These are phyloP conservation scores for Lasiodiplodia theobromae DNA, from an alignment of 2,329 filamentous ascomycete species.

Conservation along the genomic window DNA sequence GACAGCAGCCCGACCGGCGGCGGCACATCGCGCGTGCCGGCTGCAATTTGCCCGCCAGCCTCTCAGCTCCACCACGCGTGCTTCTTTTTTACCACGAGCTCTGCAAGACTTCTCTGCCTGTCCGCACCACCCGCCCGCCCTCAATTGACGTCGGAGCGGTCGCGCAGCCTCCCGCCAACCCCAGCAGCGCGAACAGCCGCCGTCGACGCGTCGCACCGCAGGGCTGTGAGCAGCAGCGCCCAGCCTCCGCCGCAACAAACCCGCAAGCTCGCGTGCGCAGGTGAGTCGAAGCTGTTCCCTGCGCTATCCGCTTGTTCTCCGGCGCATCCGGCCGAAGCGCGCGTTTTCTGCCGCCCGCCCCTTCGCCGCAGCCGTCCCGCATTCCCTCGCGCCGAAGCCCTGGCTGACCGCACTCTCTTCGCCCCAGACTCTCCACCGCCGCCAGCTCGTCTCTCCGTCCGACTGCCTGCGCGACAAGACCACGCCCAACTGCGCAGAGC, in stretches of 20 bases:
- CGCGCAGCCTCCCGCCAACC: constrained; percentile 1
- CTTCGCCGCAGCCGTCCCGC: constrained; percentile 23
- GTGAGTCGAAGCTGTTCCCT: constrained; percentile 11
- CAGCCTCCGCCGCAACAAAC: background rate
- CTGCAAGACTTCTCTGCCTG: background rate
- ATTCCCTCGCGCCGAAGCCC: constrained; percentile 6
- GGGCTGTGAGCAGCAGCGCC: background rate
- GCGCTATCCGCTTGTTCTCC: constrained; percentile 22
- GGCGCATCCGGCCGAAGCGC: constrained; percentile 26
- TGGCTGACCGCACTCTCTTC: constrained; percentile 12
- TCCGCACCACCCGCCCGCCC: background rate
- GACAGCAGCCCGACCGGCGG: constrained; percentile 17
- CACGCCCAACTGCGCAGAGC: constrained; percentile 16
- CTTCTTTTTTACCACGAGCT: constrained; percentile 3
- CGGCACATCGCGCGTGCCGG: constrained; percentile 14
- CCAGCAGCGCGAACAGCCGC: background rate
- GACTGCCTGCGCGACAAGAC: background rate
- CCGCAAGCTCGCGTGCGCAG: constrained; percentile 1
- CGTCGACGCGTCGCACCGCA: constrained; percentile 4
- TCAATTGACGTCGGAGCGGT: constrained; percentile 23
- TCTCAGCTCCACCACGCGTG: background rate
- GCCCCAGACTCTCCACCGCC: constrained; percentile 12
- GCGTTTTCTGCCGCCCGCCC: constrained; percentile 6
- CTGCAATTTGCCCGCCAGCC: constrained; percentile 18
- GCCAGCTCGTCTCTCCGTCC: background rate